Evolutionary conservation across 805 yeast species (phyloP).

Genomic region (Danielozyma ontarioensis): DNA sequence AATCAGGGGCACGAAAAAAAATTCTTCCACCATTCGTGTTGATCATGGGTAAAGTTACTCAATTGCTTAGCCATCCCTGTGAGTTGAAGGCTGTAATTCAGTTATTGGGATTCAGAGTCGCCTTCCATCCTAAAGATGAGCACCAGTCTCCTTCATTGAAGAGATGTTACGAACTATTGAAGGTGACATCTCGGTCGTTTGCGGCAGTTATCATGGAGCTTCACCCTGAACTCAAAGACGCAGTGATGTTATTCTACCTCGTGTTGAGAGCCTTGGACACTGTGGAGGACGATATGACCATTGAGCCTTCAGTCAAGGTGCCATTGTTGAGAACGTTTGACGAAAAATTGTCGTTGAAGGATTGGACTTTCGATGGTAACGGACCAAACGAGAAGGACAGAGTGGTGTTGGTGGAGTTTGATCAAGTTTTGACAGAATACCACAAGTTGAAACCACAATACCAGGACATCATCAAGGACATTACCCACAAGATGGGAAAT

Average conservation of each 20-base stretch:
- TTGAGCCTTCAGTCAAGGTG: constrained; percentile 65
- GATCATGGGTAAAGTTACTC: constrained; percentile 54
- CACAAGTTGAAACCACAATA: constrained; percentile 69
- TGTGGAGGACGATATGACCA: constrained; percentile 91
- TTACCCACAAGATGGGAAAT: constrained; percentile 84
- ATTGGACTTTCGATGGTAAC: constrained; percentile 79
- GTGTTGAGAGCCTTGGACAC: constrained; percentile 90
- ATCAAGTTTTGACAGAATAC: constrained; percentile 61
- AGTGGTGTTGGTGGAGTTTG: constrained; percentile 74
- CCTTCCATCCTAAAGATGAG: constrained; percentile 45
- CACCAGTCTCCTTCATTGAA: constrained; percentile 26
- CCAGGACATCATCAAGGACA: constrained; percentile 72
- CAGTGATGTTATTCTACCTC: constrained; percentile 78
- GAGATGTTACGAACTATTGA: constrained; percentile 65
- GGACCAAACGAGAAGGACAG: constrained; percentile 79
- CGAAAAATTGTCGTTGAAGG: constrained; percentile 53
- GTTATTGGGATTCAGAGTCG: constrained; percentile 47
- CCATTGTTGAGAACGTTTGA: constrained; percentile 69
- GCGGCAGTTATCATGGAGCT: constrained; percentile 90
- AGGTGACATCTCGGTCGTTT: constrained; percentile 80
- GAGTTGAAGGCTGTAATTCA: constrained; percentile 69
- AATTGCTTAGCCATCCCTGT: constrained; percentile 62
- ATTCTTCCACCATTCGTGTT: not conserved
- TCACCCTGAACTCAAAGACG: constrained; percentile 81
- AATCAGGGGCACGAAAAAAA: too few relatives aligned